Conservation (phyloP, 352 stramenopile species). For the Globisporangium recalcitrans region DNA sequence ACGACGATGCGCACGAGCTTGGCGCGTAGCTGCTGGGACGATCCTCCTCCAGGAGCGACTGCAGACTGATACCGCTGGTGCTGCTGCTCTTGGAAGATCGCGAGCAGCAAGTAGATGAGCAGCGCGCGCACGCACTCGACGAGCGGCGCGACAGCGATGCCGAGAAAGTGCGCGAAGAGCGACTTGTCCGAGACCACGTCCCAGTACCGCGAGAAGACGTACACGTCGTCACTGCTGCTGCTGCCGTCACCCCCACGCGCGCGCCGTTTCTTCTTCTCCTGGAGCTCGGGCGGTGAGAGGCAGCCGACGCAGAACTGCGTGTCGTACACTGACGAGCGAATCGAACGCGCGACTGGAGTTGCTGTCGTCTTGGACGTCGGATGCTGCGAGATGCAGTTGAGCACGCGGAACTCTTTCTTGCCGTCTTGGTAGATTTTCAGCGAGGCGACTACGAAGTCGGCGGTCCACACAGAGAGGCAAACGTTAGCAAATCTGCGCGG, state of each 20-base stretch:
- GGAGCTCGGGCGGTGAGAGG: slow-evolving; percentile 45
- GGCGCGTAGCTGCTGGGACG: slow-evolving; percentile 19
- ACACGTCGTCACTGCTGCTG: slow-evolving; percentile 32
- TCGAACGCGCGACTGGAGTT: neutral
- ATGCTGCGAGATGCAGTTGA: slow-evolving; percentile 64
- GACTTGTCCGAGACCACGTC: slow-evolving; percentile 76
- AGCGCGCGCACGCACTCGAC: slow-evolving; percentile 59
- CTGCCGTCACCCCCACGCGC: slow-evolving; percentile 4
- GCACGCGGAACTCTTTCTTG: slow-evolving; percentile 71
- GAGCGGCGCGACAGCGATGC: slow-evolving; percentile 53
- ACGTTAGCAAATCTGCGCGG: no score
- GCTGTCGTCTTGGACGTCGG: slow-evolving; percentile 5
- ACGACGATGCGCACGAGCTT: slow-evolving; percentile 42
- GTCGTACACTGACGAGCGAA: slow-evolving; percentile 22
- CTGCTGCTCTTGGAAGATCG: slow-evolving; percentile 38
- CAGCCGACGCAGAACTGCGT: slow-evolving; percentile 61
- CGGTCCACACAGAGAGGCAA: neutral
- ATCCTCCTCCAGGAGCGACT: neutral
- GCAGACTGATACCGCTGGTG: neutral
- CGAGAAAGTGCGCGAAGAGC: slow-evolving; percentile 58
- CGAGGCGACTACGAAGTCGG: slow-evolving; percentile 43
- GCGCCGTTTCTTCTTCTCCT: slow-evolving; percentile 22
- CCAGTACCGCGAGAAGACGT: slow-evolving; percentile 84
- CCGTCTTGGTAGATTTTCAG: slow-evolving; percentile 53
- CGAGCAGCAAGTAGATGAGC: slow-evolving; percentile 55